Percentiles rank a stretch among this genome's conserved stretches.
These are phyloP conservation scores for Hylodesmum podocarpum DNA, from an alignment of 306 rosid genomes.

Conservation along the genomic window DNA sequence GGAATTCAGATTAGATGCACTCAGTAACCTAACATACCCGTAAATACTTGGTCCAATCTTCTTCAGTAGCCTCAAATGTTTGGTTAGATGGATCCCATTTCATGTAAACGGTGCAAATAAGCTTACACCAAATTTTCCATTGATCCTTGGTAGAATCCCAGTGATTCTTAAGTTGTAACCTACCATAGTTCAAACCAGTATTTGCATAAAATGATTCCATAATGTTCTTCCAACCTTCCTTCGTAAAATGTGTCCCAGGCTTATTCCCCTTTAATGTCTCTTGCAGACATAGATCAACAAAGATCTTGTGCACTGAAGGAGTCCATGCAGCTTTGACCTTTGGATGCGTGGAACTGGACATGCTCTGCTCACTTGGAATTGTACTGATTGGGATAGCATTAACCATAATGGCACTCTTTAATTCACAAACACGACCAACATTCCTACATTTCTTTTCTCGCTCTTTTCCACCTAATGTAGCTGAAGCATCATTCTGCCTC, in stretches of 20 bases:
- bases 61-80: conserved; percentile 54
- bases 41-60: conserved; percentile 58
- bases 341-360: conserved; percentile 44
- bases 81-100: conserved; percentile 57
- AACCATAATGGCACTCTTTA: conserved; percentile 37
- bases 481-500: conserved; percentile 42
- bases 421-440: conserved; percentile 29
- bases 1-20: conserved; percentile 10
- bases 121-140: conserved; percentile 68
- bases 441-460: conserved; percentile 39
- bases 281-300: conserved; percentile 62
- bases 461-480: conserved; percentile 33
- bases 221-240: conserved; percentile 72
- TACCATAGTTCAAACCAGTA: conserved; percentile 54
- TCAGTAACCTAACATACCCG: conserved; percentile 37
- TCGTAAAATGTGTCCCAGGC: conserved; percentile 67
- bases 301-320: conserved; percentile 52
- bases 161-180: conserved; percentile 72
- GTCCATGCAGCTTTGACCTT: conserved; percentile 59
- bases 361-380: conserved; percentile 55
- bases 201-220: conserved; percentile 47
- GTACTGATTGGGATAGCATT: conserved; percentile 42
- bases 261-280: conserved; percentile 70
- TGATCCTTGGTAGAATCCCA: conserved; percentile 69
- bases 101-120: conserved; percentile 55